Evolutionary conservation across 371 early-diverging fungal genomes (phyloP).

Genomic region (Capillidium heterosporum): DNA sequence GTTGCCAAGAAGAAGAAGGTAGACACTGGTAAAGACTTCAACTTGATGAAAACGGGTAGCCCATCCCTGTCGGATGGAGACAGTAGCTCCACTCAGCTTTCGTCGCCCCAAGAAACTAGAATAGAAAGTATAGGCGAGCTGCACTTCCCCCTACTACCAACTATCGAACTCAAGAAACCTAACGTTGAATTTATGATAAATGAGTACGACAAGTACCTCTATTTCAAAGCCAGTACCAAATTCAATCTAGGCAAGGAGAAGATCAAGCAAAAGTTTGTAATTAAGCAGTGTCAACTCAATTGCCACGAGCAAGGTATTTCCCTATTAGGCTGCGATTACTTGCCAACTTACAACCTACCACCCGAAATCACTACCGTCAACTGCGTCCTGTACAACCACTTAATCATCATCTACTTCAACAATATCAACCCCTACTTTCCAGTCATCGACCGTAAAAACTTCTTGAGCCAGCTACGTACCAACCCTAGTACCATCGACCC

Average conservation of each 20-base stretch:
- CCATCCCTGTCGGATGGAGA: background rate
- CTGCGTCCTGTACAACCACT: background rate
- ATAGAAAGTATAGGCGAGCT: background rate
- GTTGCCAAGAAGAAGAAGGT: background rate
- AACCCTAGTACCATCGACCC: background rate
- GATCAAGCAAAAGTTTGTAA: background rate
- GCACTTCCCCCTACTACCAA: background rate
- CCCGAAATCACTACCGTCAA: background rate
- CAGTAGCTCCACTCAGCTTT: background rate
- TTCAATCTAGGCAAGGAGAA: background rate
- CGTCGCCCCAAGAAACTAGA: no score
- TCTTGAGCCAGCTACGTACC: background rate
- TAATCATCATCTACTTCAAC: slow-evolving; percentile 1
- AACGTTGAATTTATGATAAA: background rate
- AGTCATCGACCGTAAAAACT: background rate
- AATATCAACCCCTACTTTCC: background rate
- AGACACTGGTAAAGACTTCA: no score
- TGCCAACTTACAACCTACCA: background rate
- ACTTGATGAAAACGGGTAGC: background rate
- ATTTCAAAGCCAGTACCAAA: background rate
- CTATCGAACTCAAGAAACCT: background rate
- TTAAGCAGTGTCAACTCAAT: background rate
- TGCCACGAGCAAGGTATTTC: background rate
- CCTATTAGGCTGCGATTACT: background rate
- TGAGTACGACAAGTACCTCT: background rate